Base-by-base conservation (phyloP, 2,329 filamentous ascomycete genomes). In the Botrytis squamosa region DNA sequence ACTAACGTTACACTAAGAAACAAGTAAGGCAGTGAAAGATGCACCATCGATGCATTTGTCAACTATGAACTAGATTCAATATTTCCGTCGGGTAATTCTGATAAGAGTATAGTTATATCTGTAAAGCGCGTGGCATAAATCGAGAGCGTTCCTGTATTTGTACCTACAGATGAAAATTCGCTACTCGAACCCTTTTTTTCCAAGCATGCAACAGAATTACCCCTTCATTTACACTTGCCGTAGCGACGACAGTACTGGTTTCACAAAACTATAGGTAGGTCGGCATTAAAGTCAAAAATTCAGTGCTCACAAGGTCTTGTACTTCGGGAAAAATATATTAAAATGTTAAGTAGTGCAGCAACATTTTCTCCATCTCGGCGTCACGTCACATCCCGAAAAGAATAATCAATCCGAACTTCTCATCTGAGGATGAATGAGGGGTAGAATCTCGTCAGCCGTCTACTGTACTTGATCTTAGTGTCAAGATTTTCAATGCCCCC, bases 181-280 rank as follows among this genome's bases (percentile, higher is more conserved):
- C 62, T 44, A 66, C 64, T 49, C 14, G 22, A 68, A 68, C 52
- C 33, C 36, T 68, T 36, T 52, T 33, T 67, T 52, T 14, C 5
- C 22, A 55, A 55, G 66, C 66, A 69, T 42, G 52, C 52, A 42
- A 14, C 36, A 42, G 57, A 16, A 42, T 10, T 22, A 25, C 67
- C 67, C 67, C 49, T 70, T 70, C 67, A 70, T 70, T 70, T 70
- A 60, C 38, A 38, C 64, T 52, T 67, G 38, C 65, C 46, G 46
- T 59, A 70, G 67, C 67, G 67, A 69, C 38, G 25, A 69, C 29
- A 29, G 20, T 33, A 59, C 36, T n/a, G n/a, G 52, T 70, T 59
- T 70, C 67, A 44, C 67, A n/a, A 29, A n/a, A 25, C 20, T 38
- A 60, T 10, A 42, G 6, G 52, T 38, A 12, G 3, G 16, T n/a